phyloP scores from a whole-genome alignment of 2,329 filamentous ascomycete species.

The Paecilomyces dactylethromorphus region DNA sequence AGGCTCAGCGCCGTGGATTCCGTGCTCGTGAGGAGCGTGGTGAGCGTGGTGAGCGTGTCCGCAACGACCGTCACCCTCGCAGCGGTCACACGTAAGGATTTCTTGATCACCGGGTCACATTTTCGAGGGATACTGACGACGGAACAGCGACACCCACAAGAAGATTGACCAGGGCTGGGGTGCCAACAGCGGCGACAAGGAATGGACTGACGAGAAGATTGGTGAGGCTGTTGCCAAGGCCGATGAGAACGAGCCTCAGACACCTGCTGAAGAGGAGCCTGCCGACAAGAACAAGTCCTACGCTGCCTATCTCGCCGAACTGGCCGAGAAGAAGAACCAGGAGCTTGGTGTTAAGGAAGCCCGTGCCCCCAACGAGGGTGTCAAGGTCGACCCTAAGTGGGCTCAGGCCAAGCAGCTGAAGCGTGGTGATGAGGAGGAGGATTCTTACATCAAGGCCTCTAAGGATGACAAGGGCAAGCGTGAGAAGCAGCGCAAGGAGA shows the following conservation, averaged over 20 bases:
- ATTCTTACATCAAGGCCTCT: constrained; percentile 63
- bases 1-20: constrained; percentile 38
- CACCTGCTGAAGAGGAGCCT: constrained; percentile 51
- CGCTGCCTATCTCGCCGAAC: constrained; percentile 75
- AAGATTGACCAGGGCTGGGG: constrained; percentile 79
- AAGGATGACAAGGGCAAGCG: constrained; percentile 69
- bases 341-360: constrained; percentile 59
- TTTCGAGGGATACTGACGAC: constrained; percentile 16
- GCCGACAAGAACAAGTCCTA: constrained; percentile 90
- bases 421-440: constrained; percentile 53
- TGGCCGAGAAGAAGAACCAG: constrained; percentile 68
- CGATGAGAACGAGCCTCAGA: constrained; percentile 68
- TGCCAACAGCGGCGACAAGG: constrained; percentile 69
- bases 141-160: constrained; percentile 36
- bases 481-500: constrained; percentile 86
- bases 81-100: constrained; percentile 51
- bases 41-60: constrained; percentile 42
- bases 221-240: constrained; percentile 81
- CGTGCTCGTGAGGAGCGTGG: constrained; percentile 58
- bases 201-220: constrained; percentile 85
- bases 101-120: not conserved
- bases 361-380: constrained; percentile 89
- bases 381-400: constrained; percentile 87
- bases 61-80: constrained; percentile 59
- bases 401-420: constrained; percentile 65